Percentiles rank a stretch among this genome's conserved stretches.
phyloP scores from a whole-genome alignment of 108 stramenopile species.

The Skeletonema tropicum region DNA sequence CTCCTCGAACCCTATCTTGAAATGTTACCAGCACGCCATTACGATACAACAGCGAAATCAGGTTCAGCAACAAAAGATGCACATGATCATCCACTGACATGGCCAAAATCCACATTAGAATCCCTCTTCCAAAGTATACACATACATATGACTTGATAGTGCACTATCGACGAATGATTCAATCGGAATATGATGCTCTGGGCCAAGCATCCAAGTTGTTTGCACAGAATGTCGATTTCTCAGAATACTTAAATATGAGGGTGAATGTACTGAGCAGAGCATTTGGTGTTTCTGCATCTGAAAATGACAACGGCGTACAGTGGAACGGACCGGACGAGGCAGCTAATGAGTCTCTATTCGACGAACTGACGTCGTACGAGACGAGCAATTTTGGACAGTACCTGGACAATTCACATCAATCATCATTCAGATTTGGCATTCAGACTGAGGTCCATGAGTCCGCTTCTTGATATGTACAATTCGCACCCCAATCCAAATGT shows the following conservation, averaged over 20 bases:
- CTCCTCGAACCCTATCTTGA: constrained; percentile 40
- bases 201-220: constrained; percentile 47
- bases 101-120: constrained; percentile 40
- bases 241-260: constrained; percentile 65
- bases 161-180: constrained; percentile 63
- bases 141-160: constrained; percentile 47
- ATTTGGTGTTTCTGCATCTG: constrained; percentile 56
- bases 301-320: constrained; percentile 36
- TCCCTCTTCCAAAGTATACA: constrained; percentile 47
- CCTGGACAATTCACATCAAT: constrained; percentile 3
- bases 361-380: constrained; percentile 61
- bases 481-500: constrained; percentile 80
- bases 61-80: constrained; percentile 32
- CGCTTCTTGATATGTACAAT: constrained; percentile 83
- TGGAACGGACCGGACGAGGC: constrained; percentile 17
- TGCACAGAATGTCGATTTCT: constrained; percentile 39
- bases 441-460: constrained; percentile 72
- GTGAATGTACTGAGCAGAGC: constrained; percentile 78
- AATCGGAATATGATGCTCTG: constrained; percentile 73
- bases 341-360: constrained; percentile 29
- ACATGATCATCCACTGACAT: constrained; percentile 58
- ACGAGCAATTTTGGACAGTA: constrained; percentile 50
- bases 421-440: constrained; percentile 18
- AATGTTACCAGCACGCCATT: constrained; percentile 41
- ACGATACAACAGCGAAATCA: not conserved